Evolutionary conservation across 179 eudicot genomes (phyloP).

Genomic region (Vitellaria paradoxa): DNA sequence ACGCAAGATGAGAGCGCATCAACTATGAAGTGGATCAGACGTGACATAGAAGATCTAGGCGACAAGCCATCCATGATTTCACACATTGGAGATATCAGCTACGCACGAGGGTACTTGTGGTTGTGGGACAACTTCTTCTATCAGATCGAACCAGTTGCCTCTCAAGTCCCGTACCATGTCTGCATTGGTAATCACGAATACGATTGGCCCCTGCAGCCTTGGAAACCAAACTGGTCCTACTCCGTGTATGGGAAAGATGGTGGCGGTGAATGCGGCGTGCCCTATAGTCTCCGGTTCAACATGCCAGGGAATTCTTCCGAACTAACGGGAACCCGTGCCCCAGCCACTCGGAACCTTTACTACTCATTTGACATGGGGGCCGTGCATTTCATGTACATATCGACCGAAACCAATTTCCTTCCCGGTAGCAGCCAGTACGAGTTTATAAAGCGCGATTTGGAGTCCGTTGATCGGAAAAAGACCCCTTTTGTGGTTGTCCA

Average conservation of each 20-base stretch:
- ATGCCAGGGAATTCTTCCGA: slow-evolving; percentile 97
- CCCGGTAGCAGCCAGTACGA: slow-evolving; percentile 71
- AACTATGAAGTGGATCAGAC: slow-evolving; percentile 84
- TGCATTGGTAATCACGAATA: slow-evolving; percentile 98
- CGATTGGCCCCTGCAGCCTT: slow-evolving; percentile 93
- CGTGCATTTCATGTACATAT: slow-evolving; percentile 86
- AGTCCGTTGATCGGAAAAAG: slow-evolving; percentile 66
- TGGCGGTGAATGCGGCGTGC: slow-evolving; percentile 98
- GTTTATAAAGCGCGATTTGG: slow-evolving; percentile 79
- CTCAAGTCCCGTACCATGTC: slow-evolving; percentile 80
- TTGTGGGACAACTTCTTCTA: slow-evolving; percentile 91
- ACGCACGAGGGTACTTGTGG: slow-evolving; percentile 92
- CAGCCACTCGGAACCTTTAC: slow-evolving; percentile 78
- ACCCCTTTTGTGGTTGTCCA: slow-evolving; percentile 93
- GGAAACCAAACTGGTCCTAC: slow-evolving; percentile 87
- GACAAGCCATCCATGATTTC: slow-evolving; percentile 82
- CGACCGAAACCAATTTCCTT: slow-evolving; percentile 91
- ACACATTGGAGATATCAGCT: slow-evolving; percentile 92
- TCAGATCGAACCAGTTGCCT: slow-evolving; percentile 85
- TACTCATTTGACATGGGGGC: slow-evolving; percentile 75
- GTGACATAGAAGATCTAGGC: slow-evolving; percentile 88
- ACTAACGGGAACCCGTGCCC: slow-evolving; percentile 74
- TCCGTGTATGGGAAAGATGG: slow-evolving; percentile 70
- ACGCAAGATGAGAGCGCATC: slow-evolving; percentile 84
- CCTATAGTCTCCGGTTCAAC: slow-evolving; percentile 82